Evolutionary conservation across 2,329 filamentous ascomycete species (phyloP), one percentile per base, ranked within the genome.

Genomic region (Aureobasidium mangrovei): DNA sequence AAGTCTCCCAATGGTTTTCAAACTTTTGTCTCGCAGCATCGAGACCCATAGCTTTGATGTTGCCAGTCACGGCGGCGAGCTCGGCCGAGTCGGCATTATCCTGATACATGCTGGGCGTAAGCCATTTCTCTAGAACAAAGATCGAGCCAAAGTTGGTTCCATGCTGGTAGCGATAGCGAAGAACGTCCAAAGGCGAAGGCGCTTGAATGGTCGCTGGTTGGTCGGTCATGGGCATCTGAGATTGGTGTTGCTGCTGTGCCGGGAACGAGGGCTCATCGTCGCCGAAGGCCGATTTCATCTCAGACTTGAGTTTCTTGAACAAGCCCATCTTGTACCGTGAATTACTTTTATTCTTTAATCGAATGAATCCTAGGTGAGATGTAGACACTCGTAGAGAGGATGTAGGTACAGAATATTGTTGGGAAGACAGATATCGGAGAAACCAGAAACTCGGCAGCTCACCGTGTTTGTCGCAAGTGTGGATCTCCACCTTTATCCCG

Each of bases 111-210:
- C 69, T 74, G 2, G 68, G 66, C 40, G 71, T 74, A 3, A 83
- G 70, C 79, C 79, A 83, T 63, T 74, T 72, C 61, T 83, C 81
- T 4, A 82, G 72, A n/a, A 81, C 74, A 63, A 81, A 83, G 43
- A 81, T 71, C 7, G 76, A 75, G 39, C 80, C 80, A 2, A 83
- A 69, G 56, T 83, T 83, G 0, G 74, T 74, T 6, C 79, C 80
- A 62, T 82, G 77, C 56, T 82, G 78, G 59, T 80, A 81, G 40
- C 80, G 75, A 61, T 82, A 83, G 48, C 77, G 71, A 29, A 77
- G 64, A 24, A 80, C 68, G 49, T 70, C 74, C 53, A 66, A 60
- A 1, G 64, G 53, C 4, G 69, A 70, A 4, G 72, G 71, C 56
- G 51, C 64, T 60, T 57, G 67, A 56, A 77, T 72, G 9, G 43